phyloP scores from a whole-genome alignment of 371 early-diverging fungal genomes.

The Chytridium lagenaria region DNA sequence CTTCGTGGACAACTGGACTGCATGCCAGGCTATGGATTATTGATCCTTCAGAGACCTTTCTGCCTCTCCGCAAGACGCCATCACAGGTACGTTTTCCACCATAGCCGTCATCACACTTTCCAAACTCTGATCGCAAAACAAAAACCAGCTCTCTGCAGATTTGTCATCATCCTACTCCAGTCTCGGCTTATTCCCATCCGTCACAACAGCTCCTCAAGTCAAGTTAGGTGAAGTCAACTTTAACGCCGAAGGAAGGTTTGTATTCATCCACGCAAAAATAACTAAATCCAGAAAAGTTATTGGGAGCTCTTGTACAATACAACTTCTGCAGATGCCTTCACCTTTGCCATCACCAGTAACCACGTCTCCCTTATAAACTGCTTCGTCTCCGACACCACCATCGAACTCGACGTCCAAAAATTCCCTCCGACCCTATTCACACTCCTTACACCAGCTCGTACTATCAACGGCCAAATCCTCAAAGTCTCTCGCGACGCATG shows the following conservation, averaged over 20 bases:
- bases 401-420: not conserved
- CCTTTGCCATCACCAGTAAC: not conserved
- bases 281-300: too few species aligned
- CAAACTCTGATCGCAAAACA: too few species aligned
- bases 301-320: constrained; percentile 5
- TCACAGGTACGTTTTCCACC: not conserved
- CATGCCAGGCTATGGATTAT: not conserved
- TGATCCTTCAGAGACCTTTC: not conserved
- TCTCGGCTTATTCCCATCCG: not conserved
- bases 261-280: too few species aligned
- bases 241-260: not conserved
- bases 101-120: not conserved
- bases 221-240: not conserved
- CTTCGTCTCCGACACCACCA: not conserved
- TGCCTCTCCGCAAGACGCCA: not conserved
- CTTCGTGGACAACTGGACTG: not conserved
- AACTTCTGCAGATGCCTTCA: not conserved
- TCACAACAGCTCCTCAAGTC: not conserved
- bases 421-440: not conserved
- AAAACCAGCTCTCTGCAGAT: not conserved
- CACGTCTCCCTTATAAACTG: not conserved
- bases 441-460: not conserved
- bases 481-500: not conserved
- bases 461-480: not conserved
- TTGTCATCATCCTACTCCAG: not conserved